Conservation (phyloP, 2,329 filamentous ascomycete species). For the Stachybotrys chlorohalonatus region DNA sequence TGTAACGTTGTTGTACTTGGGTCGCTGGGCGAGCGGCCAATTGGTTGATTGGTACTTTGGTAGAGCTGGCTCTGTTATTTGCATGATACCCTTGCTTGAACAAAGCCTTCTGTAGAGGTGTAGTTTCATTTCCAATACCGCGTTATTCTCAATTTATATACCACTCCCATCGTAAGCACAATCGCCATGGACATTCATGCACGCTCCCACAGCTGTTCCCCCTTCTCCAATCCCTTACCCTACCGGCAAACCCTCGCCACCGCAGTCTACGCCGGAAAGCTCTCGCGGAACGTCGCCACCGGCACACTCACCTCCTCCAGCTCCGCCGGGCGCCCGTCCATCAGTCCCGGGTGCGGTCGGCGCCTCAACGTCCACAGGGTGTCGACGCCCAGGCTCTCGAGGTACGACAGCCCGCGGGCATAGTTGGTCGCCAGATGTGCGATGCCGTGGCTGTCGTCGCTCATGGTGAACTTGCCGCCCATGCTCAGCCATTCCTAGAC, state of each 20-base stretch:
- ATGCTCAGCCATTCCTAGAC: constrained; percentile 59
- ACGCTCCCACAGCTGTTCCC: too few species aligned
- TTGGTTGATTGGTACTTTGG: not conserved
- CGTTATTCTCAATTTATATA: too few species aligned
- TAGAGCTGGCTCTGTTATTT: not conserved
- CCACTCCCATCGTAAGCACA: too few species aligned
- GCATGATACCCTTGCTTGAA: constrained; percentile 2
- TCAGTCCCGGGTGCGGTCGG: constrained; percentile 16
- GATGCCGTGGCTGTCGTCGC: constrained; percentile 88
- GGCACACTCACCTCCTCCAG: constrained; percentile 35
- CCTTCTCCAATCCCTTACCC: too few species aligned
- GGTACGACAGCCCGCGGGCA: constrained; percentile 56
- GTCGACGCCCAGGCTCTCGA: constrained; percentile 55
- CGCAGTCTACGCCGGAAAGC: constrained; percentile 9
- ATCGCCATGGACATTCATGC: too few species aligned
- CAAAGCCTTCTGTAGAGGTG: not conserved
- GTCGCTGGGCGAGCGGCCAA: not conserved
- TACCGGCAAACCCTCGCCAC: not conserved
- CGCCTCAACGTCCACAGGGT: constrained; percentile 51
- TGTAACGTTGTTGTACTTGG: not conserved
- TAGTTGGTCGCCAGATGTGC: constrained; percentile 87
- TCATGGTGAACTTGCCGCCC: constrained; percentile 79
- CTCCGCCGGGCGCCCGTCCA: constrained; percentile 19
- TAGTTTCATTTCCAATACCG: not conserved
- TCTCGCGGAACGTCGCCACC: constrained; percentile 27